phyloP scores from a whole-genome alignment of 129 eudicot genomes.

The Helianthus tuberosus region DNA sequence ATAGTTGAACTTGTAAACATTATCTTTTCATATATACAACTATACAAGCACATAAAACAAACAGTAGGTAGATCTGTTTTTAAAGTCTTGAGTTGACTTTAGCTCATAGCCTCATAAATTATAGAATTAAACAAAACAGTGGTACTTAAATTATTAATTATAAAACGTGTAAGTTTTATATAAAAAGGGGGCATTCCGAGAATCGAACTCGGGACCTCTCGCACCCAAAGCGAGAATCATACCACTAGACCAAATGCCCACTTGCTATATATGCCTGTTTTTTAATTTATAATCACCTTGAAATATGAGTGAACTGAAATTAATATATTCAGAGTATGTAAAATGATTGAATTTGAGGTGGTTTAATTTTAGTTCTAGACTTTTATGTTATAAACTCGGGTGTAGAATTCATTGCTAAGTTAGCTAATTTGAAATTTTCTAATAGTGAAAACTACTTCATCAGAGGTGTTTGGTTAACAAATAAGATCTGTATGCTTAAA shows the following conservation, averaged over 20 bases:
- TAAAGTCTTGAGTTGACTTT: background rate
- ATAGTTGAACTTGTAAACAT: background rate
- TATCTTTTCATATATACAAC: background rate
- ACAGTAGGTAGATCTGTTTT: background rate
- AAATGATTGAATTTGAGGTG: too few species aligned
- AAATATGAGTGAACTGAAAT: too few species aligned
- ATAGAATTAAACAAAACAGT: background rate
- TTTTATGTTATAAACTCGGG: too few species aligned
- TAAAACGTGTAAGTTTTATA: too few species aligned
- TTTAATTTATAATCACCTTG: background rate
- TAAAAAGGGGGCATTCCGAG: conserved; percentile 57
- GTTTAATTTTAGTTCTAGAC: too few species aligned
- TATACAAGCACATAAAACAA: background rate
- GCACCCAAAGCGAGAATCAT: conserved; percentile 99
- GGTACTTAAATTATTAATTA: background rate
- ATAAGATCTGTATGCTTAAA: background rate
- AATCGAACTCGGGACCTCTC: conserved; percentile 99
- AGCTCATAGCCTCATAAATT: background rate
- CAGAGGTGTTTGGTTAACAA: background rate
- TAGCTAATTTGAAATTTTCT: too few species aligned
- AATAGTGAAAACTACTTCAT: background rate
- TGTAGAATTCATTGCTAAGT: too few species aligned
- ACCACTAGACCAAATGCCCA: conserved; percentile 99
- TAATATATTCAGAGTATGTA: too few species aligned
- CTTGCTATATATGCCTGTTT: background rate